A percentile compares a stretch with the other conserved stretches of the same genome.
Evolutionary conservation across 2,329 filamentous ascomycete genomes (phyloP).

Genomic region (Bipolaris sorokiniana): DNA sequence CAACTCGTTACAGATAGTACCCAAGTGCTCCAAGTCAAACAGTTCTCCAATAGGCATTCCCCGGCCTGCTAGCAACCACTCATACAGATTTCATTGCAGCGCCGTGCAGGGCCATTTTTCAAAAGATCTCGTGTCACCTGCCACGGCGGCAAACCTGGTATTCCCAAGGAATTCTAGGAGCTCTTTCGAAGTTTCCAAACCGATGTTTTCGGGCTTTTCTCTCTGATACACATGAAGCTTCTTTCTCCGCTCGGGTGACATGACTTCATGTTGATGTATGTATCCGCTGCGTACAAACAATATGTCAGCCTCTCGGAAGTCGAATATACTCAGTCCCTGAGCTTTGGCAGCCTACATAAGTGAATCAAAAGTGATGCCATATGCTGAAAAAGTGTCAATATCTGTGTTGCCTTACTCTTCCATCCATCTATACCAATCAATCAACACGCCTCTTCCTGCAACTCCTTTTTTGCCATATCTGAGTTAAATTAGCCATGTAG

Average conservation of each 20-base stretch:
- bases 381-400: not conserved
- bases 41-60: slow-evolving; percentile 41
- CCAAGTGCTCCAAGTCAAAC: slow-evolving; percentile 41
- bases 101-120: slow-evolving; percentile 57
- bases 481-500: not conserved
- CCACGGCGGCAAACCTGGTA: slow-evolving; percentile 65
- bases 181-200: not conserved
- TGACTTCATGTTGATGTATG: not conserved
- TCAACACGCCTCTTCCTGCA: not conserved
- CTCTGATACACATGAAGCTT: not conserved
- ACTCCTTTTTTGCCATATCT: not conserved
- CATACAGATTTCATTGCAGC: slow-evolving; percentile 19
- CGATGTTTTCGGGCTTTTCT: not conserved
- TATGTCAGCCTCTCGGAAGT: not conserved
- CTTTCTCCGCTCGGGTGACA: not conserved
- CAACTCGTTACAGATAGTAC: slow-evolving; percentile 35
- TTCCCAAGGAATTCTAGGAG: slow-evolving; percentile 57
- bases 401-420: not conserved
- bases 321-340: not conserved
- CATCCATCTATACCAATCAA: not conserved
- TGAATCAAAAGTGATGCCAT: not conserved
- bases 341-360: not conserved
- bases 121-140: slow-evolving; percentile 66
- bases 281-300: not conserved
- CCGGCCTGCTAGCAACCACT: slow-evolving; percentile 35